A percentile compares a stretch with the other conserved stretches of the same genome.
Evolutionary conservation across 192 early-diverging fungal species (phyloP).

Genomic region (Coemansia furcata): DNA sequence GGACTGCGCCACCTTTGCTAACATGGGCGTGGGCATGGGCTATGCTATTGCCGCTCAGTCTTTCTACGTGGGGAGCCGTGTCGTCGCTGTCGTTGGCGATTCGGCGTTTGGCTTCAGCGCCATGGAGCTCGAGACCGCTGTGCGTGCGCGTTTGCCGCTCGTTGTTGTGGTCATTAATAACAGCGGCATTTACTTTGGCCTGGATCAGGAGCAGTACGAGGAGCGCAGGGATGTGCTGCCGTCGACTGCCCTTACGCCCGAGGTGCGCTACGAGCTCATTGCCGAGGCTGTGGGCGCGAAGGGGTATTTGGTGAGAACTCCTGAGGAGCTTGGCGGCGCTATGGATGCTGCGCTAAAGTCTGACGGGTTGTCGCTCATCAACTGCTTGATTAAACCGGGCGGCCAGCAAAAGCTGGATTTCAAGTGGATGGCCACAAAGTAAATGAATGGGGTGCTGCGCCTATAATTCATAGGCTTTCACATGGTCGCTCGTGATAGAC

Average conservation of each 20-base stretch:
- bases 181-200: constrained; percentile 72
- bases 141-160: constrained; percentile 60
- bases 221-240: constrained; percentile 50
- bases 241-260: constrained; percentile 61
- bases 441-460: background rate
- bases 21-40: constrained; percentile 81
- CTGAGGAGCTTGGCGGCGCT: constrained; percentile 56
- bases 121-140: constrained; percentile 75
- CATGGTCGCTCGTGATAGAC: background rate
- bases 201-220: constrained; percentile 55
- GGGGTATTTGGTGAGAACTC: constrained; percentile 59
- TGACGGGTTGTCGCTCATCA: constrained; percentile 60
- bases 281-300: constrained; percentile 64
- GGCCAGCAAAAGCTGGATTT: constrained; percentile 59
- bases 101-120: constrained; percentile 80
- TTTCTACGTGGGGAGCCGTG: constrained; percentile 46
- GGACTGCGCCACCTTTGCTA: constrained; percentile 72
- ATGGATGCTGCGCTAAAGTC: constrained; percentile 45
- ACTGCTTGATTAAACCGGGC: constrained; percentile 64
- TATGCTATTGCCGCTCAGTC: constrained; percentile 68
- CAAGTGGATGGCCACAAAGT: constrained; percentile 53
- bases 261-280: constrained; percentile 67
- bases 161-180: constrained; percentile 77
- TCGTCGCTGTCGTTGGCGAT: constrained; percentile 72
- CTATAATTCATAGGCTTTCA: background rate